A percentile compares a stretch with the other conserved stretches of the same genome.
Evolutionary conservation across 352 stramenopile genomes (phyloP).

Genomic region (Globisporangium paddicum): DNA sequence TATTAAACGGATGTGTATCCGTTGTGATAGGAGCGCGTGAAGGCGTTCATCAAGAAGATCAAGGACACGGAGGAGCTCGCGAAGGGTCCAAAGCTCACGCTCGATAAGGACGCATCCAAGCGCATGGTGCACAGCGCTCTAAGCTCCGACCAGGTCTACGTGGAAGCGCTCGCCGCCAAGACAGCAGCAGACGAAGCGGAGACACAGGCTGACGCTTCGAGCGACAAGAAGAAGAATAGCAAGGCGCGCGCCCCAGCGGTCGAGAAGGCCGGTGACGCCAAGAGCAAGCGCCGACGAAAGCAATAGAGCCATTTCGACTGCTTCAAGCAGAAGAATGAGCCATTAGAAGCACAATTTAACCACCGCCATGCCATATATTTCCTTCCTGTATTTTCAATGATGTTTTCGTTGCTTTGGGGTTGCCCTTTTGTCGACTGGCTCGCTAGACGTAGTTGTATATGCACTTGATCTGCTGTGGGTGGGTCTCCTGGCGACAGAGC

Average conservation of each 20-base stretch:
- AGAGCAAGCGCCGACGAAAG: constrained; percentile 29
- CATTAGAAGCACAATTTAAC: neutral
- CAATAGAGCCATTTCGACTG: constrained; percentile 2
- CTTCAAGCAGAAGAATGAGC: neutral
- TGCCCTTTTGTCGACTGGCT: neutral
- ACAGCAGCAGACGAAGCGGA: constrained; percentile 19
- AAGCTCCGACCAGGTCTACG: constrained; percentile 82
- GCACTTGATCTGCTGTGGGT: constrained; percentile 90
- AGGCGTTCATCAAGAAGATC: constrained; percentile 88
- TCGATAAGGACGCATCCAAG: constrained; percentile 79
- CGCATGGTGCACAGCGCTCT: constrained; percentile 83
- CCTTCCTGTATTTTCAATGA: constrained; percentile 9
- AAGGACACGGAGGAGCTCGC: constrained; percentile 82
- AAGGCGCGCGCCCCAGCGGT: constrained; percentile 20
- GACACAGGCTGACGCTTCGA: constrained; percentile 16
- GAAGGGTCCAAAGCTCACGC: constrained; percentile 65
- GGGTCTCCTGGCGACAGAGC: constrained; percentile 80
- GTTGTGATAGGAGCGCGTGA: constrained; percentile 68
- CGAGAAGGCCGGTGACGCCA: constrained; percentile 50
- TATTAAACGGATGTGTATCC: neutral
- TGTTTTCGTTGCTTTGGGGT: neutral
- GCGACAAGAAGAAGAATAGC: constrained; percentile 27
- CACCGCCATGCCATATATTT: constrained; percentile 7
- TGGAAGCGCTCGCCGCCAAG: constrained; percentile 50
- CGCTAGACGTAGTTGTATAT: constrained; percentile 87